phyloP scores from a whole-genome alignment of 192 early-diverging fungal species.

The Phycomyces nitens region DNA sequence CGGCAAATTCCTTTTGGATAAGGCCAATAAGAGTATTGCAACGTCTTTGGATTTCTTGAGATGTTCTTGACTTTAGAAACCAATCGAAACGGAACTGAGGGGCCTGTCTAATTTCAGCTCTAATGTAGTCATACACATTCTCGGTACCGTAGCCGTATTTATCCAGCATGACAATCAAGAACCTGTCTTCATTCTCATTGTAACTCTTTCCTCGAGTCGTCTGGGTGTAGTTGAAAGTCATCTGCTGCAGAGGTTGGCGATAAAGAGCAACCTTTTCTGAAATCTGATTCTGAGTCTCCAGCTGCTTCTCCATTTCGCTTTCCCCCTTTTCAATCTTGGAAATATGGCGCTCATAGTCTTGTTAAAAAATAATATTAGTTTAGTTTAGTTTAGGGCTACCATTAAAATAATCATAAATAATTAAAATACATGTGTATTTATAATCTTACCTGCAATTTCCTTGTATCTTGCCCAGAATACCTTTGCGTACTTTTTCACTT shows the following conservation, averaged over 20 bases:
- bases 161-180: slow-evolving; percentile 85
- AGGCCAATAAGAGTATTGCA: slow-evolving; percentile 79
- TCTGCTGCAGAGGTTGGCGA: slow-evolving; percentile 80
- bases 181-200: slow-evolving; percentile 97
- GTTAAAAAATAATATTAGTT: neutral
- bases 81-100: slow-evolving; percentile 94
- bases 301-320: slow-evolving; percentile 66
- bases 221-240: slow-evolving; percentile 85
- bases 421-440: too few relatives aligned
- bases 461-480: slow-evolving; percentile 89
- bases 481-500: slow-evolving; percentile 82
- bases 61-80: slow-evolving; percentile 94
- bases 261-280: slow-evolving; percentile 69
- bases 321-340: slow-evolving; percentile 89
- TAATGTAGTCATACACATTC: slow-evolving; percentile 90
- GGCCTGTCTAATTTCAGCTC: slow-evolving; percentile 76
- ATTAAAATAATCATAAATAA: too few relatives aligned
- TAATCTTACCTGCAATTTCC: slow-evolving; percentile 52
- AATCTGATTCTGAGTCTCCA: slow-evolving; percentile 80
- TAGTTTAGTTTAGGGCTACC: too few relatives aligned
- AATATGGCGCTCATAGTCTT: slow-evolving; percentile 84
- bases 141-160: slow-evolving; percentile 89
- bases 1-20: slow-evolving; percentile 55
- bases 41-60: slow-evolving; percentile 77
- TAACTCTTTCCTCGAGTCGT: slow-evolving; percentile 83